Conservation (phyloP, 805 yeast species). For the Zygosaccharomyces gambellarensis region DNA sequence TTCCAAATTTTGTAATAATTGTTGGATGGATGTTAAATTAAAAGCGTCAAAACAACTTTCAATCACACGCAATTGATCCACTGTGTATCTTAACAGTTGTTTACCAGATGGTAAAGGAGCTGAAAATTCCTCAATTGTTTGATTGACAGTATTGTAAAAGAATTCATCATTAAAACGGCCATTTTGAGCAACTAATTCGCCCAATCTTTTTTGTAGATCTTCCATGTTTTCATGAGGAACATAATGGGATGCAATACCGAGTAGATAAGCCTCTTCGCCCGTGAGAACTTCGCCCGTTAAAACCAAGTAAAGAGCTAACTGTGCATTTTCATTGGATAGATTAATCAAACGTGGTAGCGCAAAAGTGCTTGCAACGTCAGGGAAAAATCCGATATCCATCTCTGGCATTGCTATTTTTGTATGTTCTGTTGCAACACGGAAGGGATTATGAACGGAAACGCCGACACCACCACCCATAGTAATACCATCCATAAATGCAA, state of each 20-base stretch:
- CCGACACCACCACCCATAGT: slow-evolving; percentile 99
- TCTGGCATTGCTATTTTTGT: slow-evolving; percentile 97
- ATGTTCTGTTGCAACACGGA: slow-evolving; percentile 87
- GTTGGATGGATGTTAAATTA: slow-evolving; percentile 42
- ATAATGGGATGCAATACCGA: slow-evolving; percentile 89
- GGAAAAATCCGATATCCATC: slow-evolving; percentile 92
- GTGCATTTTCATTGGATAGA: slow-evolving; percentile 48
- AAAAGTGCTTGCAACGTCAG: slow-evolving; percentile 93
- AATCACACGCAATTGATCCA: slow-evolving; percentile 56
- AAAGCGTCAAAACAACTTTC: slow-evolving; percentile 59
- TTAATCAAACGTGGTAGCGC: slow-evolving; percentile 66
- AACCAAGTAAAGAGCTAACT: slow-evolving; percentile 80
- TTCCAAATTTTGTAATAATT: slow-evolving; percentile 49
- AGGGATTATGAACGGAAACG: slow-evolving; percentile 81
- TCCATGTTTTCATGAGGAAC: slow-evolving; percentile 62
- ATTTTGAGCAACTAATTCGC: slow-evolving; percentile 44
- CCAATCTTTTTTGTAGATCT: slow-evolving; percentile 59
- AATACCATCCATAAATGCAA: slow-evolving; percentile 85
- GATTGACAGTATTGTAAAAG: slow-evolving; percentile 48
- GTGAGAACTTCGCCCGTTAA: slow-evolving; percentile 74
- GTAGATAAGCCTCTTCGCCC: slow-evolving; percentile 75
- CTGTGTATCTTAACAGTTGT: slow-evolving; percentile 48
- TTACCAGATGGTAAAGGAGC: slow-evolving; percentile 61
- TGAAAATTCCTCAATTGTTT: slow-evolving; percentile 73
- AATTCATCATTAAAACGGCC: slow-evolving; percentile 25